Conservation (phyloP, 1,284 basidiomycete genomes). For the Pseudozyma sp. region DNA sequence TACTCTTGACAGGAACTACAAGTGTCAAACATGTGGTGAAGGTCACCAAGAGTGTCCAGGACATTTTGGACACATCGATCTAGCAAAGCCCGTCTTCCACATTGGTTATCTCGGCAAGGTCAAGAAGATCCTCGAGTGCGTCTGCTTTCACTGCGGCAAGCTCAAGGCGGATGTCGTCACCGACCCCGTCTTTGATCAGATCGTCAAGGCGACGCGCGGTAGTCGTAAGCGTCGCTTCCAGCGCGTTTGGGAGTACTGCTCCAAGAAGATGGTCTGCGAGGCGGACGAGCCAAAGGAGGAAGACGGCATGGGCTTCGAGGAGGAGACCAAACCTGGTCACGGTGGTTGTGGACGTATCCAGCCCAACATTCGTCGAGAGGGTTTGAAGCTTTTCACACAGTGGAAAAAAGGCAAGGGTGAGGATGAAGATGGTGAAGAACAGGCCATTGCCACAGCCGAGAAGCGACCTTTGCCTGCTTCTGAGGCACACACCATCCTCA, state of each 20-base stretch:
- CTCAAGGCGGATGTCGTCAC: slow-evolving; percentile 82
- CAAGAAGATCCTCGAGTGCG: slow-evolving; percentile 99
- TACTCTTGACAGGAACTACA: slow-evolving; percentile 97
- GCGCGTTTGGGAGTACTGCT: slow-evolving; percentile 67
- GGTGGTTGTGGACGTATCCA: slow-evolving; percentile 95
- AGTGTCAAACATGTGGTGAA: slow-evolving; percentile 97
- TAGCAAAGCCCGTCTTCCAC: slow-evolving; percentile 95
- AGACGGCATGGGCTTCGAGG: slow-evolving; percentile 62
- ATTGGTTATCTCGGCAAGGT: slow-evolving; percentile 98
- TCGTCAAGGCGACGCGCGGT: slow-evolving; percentile 59
- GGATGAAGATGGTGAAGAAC: slow-evolving; percentile 75
- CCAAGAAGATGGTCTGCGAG: slow-evolving; percentile 72
- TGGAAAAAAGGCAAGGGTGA: slow-evolving; percentile 94
- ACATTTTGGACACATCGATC: slow-evolving; percentile 98
- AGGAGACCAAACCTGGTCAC: slow-evolving; percentile 75
- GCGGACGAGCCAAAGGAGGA: slow-evolving; percentile 74
- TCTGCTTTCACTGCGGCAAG: slow-evolving; percentile 98
- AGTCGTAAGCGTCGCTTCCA: slow-evolving; percentile 65
- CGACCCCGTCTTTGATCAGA: slow-evolving; percentile 63
- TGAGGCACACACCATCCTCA: slow-evolving; percentile 78
- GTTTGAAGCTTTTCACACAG: slow-evolving; percentile 92
- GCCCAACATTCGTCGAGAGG: slow-evolving; percentile 92
- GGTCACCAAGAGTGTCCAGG: slow-evolving; percentile 78
- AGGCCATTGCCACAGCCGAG: slow-evolving; percentile 81
- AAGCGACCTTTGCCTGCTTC: slow-evolving; percentile 87